Base-by-base conservation (phyloP, 2,329 filamentous ascomycete species). In the Colletotrichum tropicale region DNA sequence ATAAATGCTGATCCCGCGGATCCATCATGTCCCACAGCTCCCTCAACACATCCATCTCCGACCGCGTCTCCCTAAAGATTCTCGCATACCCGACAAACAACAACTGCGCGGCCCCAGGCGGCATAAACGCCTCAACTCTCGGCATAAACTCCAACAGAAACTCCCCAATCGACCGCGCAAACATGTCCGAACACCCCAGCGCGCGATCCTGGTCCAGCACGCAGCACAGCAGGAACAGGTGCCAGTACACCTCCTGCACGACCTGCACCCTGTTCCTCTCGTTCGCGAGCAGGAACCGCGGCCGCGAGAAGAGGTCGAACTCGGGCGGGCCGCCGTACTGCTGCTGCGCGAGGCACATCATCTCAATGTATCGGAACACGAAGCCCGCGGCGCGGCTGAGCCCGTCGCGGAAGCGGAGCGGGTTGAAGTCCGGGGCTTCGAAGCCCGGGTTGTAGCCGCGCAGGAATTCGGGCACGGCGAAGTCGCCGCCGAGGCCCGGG, bases 171-270 rank as follows among this genome's bases (percentile, higher is more conserved):
- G 75, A 73, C 9, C 70, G 55, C 5, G 82, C 78, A 24, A 84
- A 75, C 30, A 36, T 64, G 4, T 78, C 73, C 18, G 81, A 81
- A 61, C 81, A 83, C 8, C 81, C 82, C 3, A 83, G 70, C 5
- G 79, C 80, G 16, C 66, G 68, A 36, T 79, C 77, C 30, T 81
- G 78, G 38, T 81, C 79, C 10, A 84, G 78, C 9, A 82, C 74
- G 18, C 82, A 75, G 69, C 80, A 83, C 18, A 83, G 73, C 9
- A 77, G 67, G n/a, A 78, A 76, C 7, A 77, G 60, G 18, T 77
- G 67, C 65, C 67, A 60, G 52, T 78, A 74, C 21, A 77, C 56
- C 55, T 77, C 70, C 36, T 38, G 48, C 26, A 76, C 62, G 8
- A 65, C 43, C 30, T 21, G 34, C 12, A 56, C 58, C 5, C 76